Base-by-base conservation (phyloP, 768 basidiomycete species). In the Clathrus columnatus region DNA sequence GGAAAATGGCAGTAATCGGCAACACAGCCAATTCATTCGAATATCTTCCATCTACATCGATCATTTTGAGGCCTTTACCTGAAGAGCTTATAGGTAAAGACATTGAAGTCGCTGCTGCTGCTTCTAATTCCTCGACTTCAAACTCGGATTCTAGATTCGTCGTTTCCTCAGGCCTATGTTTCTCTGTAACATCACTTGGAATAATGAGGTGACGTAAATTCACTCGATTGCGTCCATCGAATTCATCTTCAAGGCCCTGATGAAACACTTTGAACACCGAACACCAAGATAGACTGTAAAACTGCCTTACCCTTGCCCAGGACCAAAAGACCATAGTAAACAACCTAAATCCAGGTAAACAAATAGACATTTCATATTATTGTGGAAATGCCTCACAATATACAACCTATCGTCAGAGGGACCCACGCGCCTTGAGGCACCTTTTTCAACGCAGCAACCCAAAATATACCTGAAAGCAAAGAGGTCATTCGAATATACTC, bases 401-500 rank as follows among this genome's bases (percentile, higher is more conserved):
- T 62, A 1, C 67, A 20, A 4, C 82, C 84, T 41, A 84, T 73
- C 62, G 75, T 72, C 10, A 86, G 71, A 1, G 84, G 81, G 7
- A 84, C 82, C 81, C 83, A 86, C 1, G 82, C 84, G 17, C 84
- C 83, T 20, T 73, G 67, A 0, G 83, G 82, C 4, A 84, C 72
- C 64, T 85, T 83, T 62, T 73, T 79, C 56, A 84, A 62, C 0
- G 80, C 67, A 0, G 83, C 79, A 23, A 82, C 83, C 79, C 80
- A 84, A 69, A 86, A 86, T 16, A 83, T 68, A 26, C 65, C 72
- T 69, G 30, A 16, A 36, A 4, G 36, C 7, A n/a, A 36, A 11
- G 36, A 14, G 11, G 2, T 14, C 4, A 11, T 36, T 36, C 7
- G 30, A 7, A n/a, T 48, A 26, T 18, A 30, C 2, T 20, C 17